Evolutionary conservation across 2,329 filamentous ascomycete genomes (phyloP).

Genomic region (Neonectria neomacrospora): DNA sequence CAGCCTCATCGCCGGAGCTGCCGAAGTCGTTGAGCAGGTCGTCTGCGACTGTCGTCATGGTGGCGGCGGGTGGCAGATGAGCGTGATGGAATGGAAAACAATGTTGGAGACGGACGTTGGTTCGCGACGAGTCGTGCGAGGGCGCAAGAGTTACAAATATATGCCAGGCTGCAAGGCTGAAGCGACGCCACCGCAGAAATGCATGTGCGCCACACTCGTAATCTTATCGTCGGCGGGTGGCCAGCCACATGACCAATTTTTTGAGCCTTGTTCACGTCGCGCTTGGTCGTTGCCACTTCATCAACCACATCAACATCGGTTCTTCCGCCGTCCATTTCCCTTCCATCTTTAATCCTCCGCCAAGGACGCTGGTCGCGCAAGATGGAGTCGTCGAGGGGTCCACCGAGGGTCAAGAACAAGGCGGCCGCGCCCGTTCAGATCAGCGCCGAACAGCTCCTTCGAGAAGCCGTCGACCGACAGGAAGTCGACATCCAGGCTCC

Average conservation of each 20-base stretch:
- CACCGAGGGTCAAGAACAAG: slow-evolving; percentile 99
- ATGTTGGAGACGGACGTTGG: slow-evolving; percentile 12
- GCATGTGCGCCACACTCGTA: slow-evolving; percentile 24
- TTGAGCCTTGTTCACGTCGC: slow-evolving; percentile 42
- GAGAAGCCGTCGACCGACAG: slow-evolving; percentile 96
- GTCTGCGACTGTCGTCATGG: slow-evolving; percentile 91
- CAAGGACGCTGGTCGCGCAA: slow-evolving; percentile 43
- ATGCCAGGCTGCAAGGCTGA: slow-evolving; percentile 45
- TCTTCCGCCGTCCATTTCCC: not conserved
- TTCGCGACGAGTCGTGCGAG: slow-evolving; percentile 31
- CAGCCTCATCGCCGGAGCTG: slow-evolving; percentile 77
- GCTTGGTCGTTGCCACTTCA: slow-evolving; percentile 31
- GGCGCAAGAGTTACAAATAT: slow-evolving; percentile 35
- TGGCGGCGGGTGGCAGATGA: slow-evolving; percentile 35
- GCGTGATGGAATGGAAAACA: slow-evolving; percentile 1
- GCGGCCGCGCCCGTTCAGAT: slow-evolving; percentile 90
- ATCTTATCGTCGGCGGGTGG: slow-evolving; percentile 22
- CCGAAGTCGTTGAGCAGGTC: slow-evolving; percentile 83
- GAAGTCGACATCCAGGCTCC: slow-evolving; percentile 89
- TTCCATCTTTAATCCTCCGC: not conserved
- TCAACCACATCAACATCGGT: slow-evolving; percentile 17
- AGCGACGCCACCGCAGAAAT: slow-evolving; percentile 33
- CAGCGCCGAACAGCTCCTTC: slow-evolving; percentile 94
- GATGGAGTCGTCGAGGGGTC: slow-evolving; percentile 93
- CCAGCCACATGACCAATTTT: slow-evolving; percentile 38